Base-by-base conservation (phyloP, 108 stramenopile genomes). In the Skeletonema potamos region DNA sequence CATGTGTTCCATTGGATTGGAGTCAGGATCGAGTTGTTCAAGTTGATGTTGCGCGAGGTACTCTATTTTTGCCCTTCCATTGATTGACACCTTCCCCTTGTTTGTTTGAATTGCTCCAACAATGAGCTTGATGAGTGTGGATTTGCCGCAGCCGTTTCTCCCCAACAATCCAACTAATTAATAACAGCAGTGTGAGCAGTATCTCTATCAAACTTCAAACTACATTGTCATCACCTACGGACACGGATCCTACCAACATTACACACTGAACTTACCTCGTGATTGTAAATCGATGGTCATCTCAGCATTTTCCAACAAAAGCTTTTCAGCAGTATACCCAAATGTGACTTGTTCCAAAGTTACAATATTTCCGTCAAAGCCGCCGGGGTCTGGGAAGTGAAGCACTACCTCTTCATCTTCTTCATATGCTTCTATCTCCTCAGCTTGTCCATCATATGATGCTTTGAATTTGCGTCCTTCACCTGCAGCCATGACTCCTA, bases 31-130 rank as follows among this genome's bases (percentile, higher is more conserved):
- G 26, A 98, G 83, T 65, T 93, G 92, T 61, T 97, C 97, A 7
- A 93, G 86, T 57, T 96, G 95, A 80, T 98, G 97, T 86, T 98
- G 97, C 2, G 95, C 93, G 62, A 98, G 77, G 60, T 91, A 89
- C 55, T 93, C 97, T 55, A 98, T 88, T 59, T 89, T 87, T 15
- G 94, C 86, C 48, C 92, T 77, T 6, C 80, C 77, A 70, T 96
- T 81, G 13, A 92, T 82, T 48, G 66, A 80, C 17, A 91, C 87
- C 36, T 92, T 74, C 2, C 97, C 97, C 27, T 76, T 68, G 37
- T 76, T 39, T 6, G 96, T 87, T 41, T 74, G 60, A 39, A 98
- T 63, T 44, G 93, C 86, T 57, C 90, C 91, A 26, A 95, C 88
- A 62, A 96, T 88, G 12, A 93, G 75, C 64, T 95, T 96, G 41